These are phyloP conservation scores for Aurifilum marmelostoma DNA, from an alignment of 2,329 filamentous ascomycete species.

Conservation along the genomic window DNA sequence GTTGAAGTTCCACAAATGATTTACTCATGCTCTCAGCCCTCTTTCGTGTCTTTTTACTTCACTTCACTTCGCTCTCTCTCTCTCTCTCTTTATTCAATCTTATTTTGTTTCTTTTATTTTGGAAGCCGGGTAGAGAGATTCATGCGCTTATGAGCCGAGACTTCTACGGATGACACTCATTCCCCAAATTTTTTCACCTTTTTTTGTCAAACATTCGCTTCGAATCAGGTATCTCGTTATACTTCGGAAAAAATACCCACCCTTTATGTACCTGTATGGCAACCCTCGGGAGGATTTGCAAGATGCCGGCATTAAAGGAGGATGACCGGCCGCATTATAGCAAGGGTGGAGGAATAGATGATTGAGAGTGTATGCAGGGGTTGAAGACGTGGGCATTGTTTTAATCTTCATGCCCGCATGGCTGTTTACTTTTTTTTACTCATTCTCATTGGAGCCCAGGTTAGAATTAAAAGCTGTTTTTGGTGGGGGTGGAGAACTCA, in stretches of 20 bases:
- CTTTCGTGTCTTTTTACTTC: background rate
- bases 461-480: constrained; percentile 18
- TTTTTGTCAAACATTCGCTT: background rate
- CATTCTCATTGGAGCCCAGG: constrained; percentile 16
- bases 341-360: constrained; percentile 6
- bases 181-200: constrained; percentile 15
- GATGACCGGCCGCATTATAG: constrained; percentile 16
- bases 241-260: constrained; percentile 15
- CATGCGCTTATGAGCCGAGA: constrained; percentile 26
- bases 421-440: constrained; percentile 16
- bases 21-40: constrained; percentile 11
- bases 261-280: constrained; percentile 16
- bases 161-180: constrained; percentile 25
- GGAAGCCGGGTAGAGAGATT: constrained; percentile 18
- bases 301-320: constrained; percentile 11
- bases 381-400: constrained; percentile 21
- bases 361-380: constrained; percentile 20
- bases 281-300: constrained; percentile 14
- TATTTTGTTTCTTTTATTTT: background rate
- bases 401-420: constrained; percentile 28
- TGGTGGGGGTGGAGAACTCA: constrained; percentile 5
- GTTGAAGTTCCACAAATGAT: constrained; percentile 15
- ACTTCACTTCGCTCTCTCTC: background rate
- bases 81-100: no score
- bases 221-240: background rate